Base-by-base conservation (phyloP, 441 rosid species). In the Populus trichocarpa region DNA sequence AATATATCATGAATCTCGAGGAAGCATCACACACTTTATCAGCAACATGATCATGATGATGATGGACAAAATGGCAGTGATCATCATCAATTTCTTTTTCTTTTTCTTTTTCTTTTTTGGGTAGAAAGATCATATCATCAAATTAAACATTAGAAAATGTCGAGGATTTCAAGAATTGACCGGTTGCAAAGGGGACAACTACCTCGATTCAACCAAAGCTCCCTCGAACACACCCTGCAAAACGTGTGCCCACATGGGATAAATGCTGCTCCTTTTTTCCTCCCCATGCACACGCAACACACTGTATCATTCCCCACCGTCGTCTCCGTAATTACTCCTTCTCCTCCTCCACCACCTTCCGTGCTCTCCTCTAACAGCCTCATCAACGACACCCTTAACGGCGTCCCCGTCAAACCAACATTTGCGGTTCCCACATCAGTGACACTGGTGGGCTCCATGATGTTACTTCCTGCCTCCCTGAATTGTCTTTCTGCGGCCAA, bases 201-300 rank as follows among this genome's bases (percentile, higher is more conserved):
- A 18, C 93, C 92, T 61, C 97, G 88, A 82, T 89, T 88, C 38
- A 88, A 76, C 94, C 93, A 89, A 61, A 91, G 67, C 77, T 89
- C 95, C 85, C 95, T 80, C 11, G 95, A 91, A 81, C 96, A 90
- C 59, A 86, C 88, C 85, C 95, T 84, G 71, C 99, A 95, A 83
- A 88, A 95, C 32, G 97, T 89, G 66, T 95, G 99, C 30, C 99
- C 99, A 84, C 99, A 93, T 64, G 97, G 95, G 72, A 95, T 93
- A 79, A 95, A 93, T 61, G 99, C 99, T 28, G 99, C 93, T 0
- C 96, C 97, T 73, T 92, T 93, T 79, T 85, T 88, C 82, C 93
- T 88, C 65, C 82, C 92, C 97, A 93, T 90, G 88, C 99, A 95
- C 89, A 95, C 99, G 93, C 99, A 95, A 80, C 99, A 95, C 91